Evolutionary conservation across 805 yeast species (phyloP).

Genomic region (Saccharomyces kudriavzevii): DNA sequence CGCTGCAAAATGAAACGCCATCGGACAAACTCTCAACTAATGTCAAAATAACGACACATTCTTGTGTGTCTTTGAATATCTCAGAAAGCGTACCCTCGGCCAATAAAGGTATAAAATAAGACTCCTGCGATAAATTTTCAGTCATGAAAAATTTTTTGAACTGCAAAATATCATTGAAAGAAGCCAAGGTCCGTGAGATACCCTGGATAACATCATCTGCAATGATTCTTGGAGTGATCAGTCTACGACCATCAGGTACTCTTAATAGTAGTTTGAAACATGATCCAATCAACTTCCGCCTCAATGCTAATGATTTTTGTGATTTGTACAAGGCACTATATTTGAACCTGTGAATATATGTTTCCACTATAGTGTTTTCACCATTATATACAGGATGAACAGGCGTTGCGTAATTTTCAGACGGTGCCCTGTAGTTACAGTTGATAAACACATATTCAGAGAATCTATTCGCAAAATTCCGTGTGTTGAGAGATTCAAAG

Average conservation of each 20-base stretch:
- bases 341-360: slow-evolving; percentile 10
- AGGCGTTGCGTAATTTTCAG: slow-evolving; percentile 1
- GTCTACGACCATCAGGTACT: slow-evolving; percentile 14
- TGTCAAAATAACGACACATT: neutral
- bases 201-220: slow-evolving; percentile 9
- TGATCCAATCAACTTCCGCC: slow-evolving; percentile 15
- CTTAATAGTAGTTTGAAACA: slow-evolving; percentile 13
- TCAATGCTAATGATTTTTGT: slow-evolving; percentile 14
- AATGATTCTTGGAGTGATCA: slow-evolving; percentile 10
- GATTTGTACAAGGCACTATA: slow-evolving; percentile 10
- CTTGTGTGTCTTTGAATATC: slow-evolving; percentile 1
- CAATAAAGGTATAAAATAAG: slow-evolving; percentile 17
- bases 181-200: slow-evolving; percentile 10
- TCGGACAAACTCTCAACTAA: slow-evolving; percentile 8
- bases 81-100: slow-evolving; percentile 18
- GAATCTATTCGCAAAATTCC: slow-evolving; percentile 10
- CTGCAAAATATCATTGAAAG: slow-evolving; percentile 12
- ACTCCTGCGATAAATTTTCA: slow-evolving; percentile 8
- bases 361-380: slow-evolving; percentile 10
- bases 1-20: slow-evolving; percentile 5
- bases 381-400: slow-evolving; percentile 17
- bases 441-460: slow-evolving; percentile 17
- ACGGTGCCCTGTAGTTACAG: slow-evolving; percentile 6
- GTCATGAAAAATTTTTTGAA: slow-evolving; percentile 18
- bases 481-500: slow-evolving; percentile 12